Evolutionary conservation across 140 eudicot species (phyloP).

Genomic region (Ambrosia hybrid): DNA sequence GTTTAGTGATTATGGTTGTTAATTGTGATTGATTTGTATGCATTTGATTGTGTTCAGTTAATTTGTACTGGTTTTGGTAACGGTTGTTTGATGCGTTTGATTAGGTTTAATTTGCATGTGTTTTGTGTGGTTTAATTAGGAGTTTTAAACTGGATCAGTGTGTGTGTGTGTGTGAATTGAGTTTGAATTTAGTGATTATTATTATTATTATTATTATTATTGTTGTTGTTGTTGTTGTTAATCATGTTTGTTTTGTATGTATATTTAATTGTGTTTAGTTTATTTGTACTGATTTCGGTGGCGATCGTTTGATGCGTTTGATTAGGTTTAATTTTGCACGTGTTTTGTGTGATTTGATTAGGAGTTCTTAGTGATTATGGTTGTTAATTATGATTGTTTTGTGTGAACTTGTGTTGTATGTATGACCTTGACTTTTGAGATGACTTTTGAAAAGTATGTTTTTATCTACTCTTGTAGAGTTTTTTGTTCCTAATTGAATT

Average conservation of each 20-base stretch:
- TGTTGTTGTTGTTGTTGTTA: no score
- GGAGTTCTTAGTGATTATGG: not conserved
- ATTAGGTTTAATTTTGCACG: not conserved
- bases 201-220: no score
- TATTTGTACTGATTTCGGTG: conserved; percentile 11
- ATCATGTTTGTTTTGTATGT: no score
- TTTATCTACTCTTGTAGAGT: not conserved
- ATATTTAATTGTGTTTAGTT: not conserved
- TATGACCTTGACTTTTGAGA: conserved; percentile 33
- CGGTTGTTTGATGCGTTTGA: not conserved
- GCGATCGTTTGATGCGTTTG: not conserved
- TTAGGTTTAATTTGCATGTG: not conserved
- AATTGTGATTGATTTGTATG: conserved; percentile 3
- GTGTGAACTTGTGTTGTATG: not conserved
- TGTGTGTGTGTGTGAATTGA: not conserved
- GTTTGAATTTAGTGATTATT: not conserved
- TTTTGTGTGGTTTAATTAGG: conserved; percentile 2
- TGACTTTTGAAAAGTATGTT: conserved; percentile 9
- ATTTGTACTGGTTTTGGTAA: conserved; percentile 19
- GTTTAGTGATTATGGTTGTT: conserved; percentile 4
- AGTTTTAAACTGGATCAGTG: not conserved
- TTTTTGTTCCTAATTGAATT: not conserved
- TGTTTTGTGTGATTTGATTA: conserved; percentile 3
- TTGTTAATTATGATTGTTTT: not conserved
- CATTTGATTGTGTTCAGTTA: not conserved